Conservation (phyloP, 192 early-diverging fungal genomes). For the Pilobolus umbonatus region DNA sequence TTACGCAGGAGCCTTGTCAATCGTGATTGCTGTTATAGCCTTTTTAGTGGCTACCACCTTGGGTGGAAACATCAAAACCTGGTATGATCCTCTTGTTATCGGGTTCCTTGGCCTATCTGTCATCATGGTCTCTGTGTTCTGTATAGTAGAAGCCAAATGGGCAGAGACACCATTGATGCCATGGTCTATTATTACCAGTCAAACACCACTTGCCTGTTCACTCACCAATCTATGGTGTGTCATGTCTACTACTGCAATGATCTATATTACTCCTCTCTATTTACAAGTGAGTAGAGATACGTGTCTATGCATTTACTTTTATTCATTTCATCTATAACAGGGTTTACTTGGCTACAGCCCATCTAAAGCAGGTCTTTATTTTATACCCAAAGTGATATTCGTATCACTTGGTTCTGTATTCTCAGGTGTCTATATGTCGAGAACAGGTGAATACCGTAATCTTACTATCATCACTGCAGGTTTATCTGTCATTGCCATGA, state of each 20-base stretch:
- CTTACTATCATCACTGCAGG: conserved; percentile 42
- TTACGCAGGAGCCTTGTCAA: conserved; percentile 37
- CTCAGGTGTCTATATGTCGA: conserved; percentile 25
- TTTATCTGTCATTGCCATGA: conserved; percentile 45
- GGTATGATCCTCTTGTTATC: conserved; percentile 44
- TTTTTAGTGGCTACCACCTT: conserved; percentile 49
- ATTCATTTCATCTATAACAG: not conserved
- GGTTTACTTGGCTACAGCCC: conserved; percentile 18
- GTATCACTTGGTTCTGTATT: conserved; percentile 23
- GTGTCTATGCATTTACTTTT: not conserved
- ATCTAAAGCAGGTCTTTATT: conserved; percentile 23
- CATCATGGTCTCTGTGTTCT: conserved; percentile 32
- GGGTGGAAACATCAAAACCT: conserved; percentile 51
- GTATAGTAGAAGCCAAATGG: conserved; percentile 49
- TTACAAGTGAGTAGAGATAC: conserved; percentile 22
- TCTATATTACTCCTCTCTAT: conserved; percentile 31
- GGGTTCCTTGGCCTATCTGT: conserved; percentile 35
- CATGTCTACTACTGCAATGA: conserved; percentile 26
- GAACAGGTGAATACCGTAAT: conserved; percentile 21
- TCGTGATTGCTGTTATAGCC: conserved; percentile 32
- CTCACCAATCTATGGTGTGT: conserved; percentile 44
- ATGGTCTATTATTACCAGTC: conserved; percentile 47
- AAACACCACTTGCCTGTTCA: conserved; percentile 25
- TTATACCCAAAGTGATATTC: conserved; percentile 24
- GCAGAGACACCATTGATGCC: conserved; percentile 63